Percentiles rank a stretch among this genome's conserved stretches.
phyloP scores from a whole-genome alignment of 2,329 filamentous ascomycete species.

The Fusarium albosuccineum region DNA sequence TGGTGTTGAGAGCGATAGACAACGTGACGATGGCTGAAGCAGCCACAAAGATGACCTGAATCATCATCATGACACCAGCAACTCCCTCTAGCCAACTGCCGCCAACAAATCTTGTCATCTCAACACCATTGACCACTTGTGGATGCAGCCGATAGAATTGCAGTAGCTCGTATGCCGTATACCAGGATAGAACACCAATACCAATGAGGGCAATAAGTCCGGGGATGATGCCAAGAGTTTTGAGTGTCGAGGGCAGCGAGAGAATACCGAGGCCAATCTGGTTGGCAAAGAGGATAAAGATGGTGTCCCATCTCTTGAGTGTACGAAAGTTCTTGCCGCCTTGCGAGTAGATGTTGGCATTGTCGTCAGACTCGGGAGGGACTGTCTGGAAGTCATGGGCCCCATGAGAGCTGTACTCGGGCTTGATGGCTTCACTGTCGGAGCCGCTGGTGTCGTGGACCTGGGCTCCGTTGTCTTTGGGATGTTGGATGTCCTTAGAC shows the following conservation, averaged over 20 bases:
- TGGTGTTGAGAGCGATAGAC: slow-evolving; percentile 38
- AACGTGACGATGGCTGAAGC: slow-evolving; percentile 36
- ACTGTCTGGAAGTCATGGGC: slow-evolving; percentile 34
- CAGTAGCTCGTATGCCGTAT: slow-evolving; percentile 60
- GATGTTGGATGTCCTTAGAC: not conserved
- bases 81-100: slow-evolving; percentile 29
- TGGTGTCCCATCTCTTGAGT: slow-evolving; percentile 41
- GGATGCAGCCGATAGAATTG: slow-evolving; percentile 76
- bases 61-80: slow-evolving; percentile 36
- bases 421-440: slow-evolving; percentile 30
- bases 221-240: slow-evolving; percentile 73
- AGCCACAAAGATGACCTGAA: slow-evolving; percentile 37
- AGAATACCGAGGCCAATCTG: slow-evolving; percentile 57
- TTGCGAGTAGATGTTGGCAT: slow-evolving; percentile 38
- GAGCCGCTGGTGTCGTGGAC: slow-evolving; percentile 28
- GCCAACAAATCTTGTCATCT: slow-evolving; percentile 69
- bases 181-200: slow-evolving; percentile 74
- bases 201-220: slow-evolving; percentile 77
- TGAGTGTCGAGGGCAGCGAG: slow-evolving; percentile 78
- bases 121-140: slow-evolving; percentile 76
- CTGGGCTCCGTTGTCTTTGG: slow-evolving; percentile 11
- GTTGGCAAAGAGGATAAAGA: slow-evolving; percentile 43
- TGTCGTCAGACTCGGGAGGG: slow-evolving; percentile 29
- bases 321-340: slow-evolving; percentile 44
- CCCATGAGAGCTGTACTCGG: slow-evolving; percentile 12